These are phyloP conservation scores for Podaxis pistillaris DNA, from an alignment of 768 basidiomycete species.

Conservation along the genomic window DNA sequence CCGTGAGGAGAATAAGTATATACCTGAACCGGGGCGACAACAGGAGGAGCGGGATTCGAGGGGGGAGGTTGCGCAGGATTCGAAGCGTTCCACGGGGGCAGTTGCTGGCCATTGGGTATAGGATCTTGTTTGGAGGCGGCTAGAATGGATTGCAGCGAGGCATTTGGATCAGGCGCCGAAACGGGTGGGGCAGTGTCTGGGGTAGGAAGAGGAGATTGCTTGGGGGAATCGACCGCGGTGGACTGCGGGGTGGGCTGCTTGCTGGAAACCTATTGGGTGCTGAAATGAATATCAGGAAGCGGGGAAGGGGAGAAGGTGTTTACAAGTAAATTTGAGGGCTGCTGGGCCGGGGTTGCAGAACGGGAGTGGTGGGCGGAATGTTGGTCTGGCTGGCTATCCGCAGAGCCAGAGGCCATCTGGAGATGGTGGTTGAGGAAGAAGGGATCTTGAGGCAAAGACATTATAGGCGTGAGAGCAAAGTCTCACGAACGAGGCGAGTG, in stretches of 20 bases:
- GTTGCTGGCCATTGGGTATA: constrained; percentile 38
- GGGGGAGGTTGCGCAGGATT: constrained; percentile 23
- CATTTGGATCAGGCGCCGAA: constrained; percentile 39
- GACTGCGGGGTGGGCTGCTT: constrained; percentile 24
- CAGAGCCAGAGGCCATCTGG: constrained; percentile 35
- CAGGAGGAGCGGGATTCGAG: constrained; percentile 24
- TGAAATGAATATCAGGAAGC: constrained; percentile 18
- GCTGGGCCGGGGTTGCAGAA: constrained; percentile 24
- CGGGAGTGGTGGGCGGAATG: constrained; percentile 20
- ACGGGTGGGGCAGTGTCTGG: constrained; percentile 25
- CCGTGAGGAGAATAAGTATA: constrained; percentile 5
- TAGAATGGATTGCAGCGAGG: constrained; percentile 50
- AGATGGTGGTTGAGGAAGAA: constrained; percentile 48
- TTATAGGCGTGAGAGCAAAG: constrained; percentile 48
- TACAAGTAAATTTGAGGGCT: constrained; percentile 29
- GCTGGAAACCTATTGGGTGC: constrained; percentile 30
- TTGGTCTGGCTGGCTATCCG: constrained; percentile 19
- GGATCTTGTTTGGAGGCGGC: constrained; percentile 47
- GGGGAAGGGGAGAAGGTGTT: constrained; percentile 25
- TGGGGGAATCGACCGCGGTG: constrained; percentile 17
- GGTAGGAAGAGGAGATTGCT: constrained; percentile 28
- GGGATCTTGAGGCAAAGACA: constrained; percentile 34
- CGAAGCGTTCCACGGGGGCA: constrained; percentile 38
- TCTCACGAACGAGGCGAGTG: constrained; percentile 38
- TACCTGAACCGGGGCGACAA: constrained; percentile 24